Base-by-base conservation (phyloP, 140 eudicot genomes). In the Flaveria floridana region DNA sequence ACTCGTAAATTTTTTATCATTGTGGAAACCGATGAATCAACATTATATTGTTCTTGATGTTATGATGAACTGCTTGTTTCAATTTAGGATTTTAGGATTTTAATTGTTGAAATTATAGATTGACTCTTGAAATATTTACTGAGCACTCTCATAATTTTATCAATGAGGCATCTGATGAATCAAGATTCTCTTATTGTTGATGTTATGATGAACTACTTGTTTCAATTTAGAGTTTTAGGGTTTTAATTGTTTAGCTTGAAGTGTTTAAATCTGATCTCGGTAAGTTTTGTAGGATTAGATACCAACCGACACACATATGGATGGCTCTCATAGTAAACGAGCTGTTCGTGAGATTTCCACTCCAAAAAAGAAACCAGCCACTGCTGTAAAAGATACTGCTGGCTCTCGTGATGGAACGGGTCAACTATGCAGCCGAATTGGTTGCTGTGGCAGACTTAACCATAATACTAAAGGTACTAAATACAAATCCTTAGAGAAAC, bases 401-500 rank as follows among this genome's bases (percentile, higher is more conserved):
- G 81, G 76, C n/a, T 50, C 79, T 76, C 79, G 67, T 74, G 84
- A 84, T 78, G 84, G 77, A 69, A 81, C 55, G 46, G 77, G 81
- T 87, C 95, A 84, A 68, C 77, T 83, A 51, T 92, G 98, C 80
- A 89, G 68, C 19, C 86, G 98, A 75, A 71, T 82, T 62, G 95
- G 95, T 68, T 92, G 98, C 77, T 82, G 92, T 73, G 96, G 96
- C 67, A 82, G 91, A 69, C 84, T 87, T 74, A 87, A 92, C 71
- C 34, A 65, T 52, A 53, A 69, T 52, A 48, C 55, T 11, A 91
- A 80, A 75, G 79, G 79, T 83, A n/a, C 79, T 46, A 86, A 75
- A 70, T 76, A 28, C 65, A 89, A 85, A 75, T 50, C 48, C 39
- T 68, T 88, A 30, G 91, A 79, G 59, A 89, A 80, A 64, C 75